Conservation (phyloP, 495 filamentous ascomycete genomes). For the Lasiosphaeris hirsuta region DNA sequence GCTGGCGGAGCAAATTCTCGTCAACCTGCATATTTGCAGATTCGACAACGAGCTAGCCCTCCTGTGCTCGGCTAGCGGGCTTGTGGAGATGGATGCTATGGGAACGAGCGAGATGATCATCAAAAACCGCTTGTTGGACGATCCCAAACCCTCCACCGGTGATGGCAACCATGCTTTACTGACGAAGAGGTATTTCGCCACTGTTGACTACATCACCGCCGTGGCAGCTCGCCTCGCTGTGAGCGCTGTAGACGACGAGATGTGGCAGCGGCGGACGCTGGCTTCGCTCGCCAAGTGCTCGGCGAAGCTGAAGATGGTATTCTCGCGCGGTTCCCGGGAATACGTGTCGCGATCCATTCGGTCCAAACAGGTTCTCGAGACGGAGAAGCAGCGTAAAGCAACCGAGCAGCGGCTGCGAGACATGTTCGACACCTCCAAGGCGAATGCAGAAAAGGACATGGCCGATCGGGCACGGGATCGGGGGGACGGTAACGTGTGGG, state of each 20-base stretch:
- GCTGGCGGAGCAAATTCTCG: conserved; percentile 3
- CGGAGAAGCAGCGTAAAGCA: not conserved
- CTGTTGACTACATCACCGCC: conserved; percentile 9
- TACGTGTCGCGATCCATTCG: not conserved
- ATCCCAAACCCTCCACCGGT: too few relatives aligned
- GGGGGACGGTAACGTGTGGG: too few relatives aligned
- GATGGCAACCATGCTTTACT: too few relatives aligned
- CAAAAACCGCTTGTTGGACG: not conserved
- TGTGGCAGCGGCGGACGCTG: conserved; percentile 1
- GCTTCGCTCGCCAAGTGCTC: not conserved
- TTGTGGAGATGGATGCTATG: not conserved
- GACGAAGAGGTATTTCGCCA: not conserved
- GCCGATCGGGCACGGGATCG: too few relatives aligned
- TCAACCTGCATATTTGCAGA: conserved; percentile 7
- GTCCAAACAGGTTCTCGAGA: too few relatives aligned
- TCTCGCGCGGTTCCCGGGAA: not conserved
- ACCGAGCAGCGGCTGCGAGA: not conserved
- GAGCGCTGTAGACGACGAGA: not conserved
- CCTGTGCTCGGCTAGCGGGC: not conserved
- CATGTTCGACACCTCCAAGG: too few relatives aligned
- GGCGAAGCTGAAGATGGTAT: conserved; percentile 3
- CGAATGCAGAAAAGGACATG: too few relatives aligned
- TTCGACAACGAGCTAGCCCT: conserved; percentile 1
- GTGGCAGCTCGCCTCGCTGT: not conserved
- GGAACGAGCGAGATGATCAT: not conserved